These are phyloP conservation scores for Cyanidioschyzon merolae DNA, from an alignment of 23 red algal genomes.

Conservation along the genomic window DNA sequence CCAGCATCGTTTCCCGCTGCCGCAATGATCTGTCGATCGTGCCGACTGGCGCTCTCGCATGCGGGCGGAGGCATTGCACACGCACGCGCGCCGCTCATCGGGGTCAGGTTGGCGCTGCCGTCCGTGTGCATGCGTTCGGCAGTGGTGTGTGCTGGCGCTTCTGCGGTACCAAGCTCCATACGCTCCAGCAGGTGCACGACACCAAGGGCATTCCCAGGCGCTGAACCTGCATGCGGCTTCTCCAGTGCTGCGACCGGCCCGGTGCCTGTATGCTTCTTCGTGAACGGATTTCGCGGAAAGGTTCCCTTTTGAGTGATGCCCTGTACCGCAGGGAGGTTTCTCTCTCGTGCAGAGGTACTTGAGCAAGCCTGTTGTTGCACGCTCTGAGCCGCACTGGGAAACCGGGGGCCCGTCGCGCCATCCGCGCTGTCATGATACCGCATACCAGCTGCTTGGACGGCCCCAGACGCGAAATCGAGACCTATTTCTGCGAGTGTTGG, in stretches of 20 bases:
- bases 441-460: not conserved
- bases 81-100: not conserved
- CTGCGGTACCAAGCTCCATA: not conserved
- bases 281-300: not conserved
- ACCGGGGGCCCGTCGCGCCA: not conserved
- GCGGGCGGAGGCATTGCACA: not conserved
- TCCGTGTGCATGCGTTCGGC: not conserved
- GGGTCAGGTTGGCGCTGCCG: not conserved
- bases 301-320: not conserved
- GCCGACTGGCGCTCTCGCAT: not conserved
- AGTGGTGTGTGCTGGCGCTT: not conserved
- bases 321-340: not conserved
- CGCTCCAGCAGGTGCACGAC: not conserved
- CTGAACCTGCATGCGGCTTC: not conserved
- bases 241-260: not conserved
- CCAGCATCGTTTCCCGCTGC: not conserved
- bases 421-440: not conserved
- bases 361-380: too few species aligned
- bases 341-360: too few species aligned
- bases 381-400: not conserved
- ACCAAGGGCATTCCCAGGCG: not conserved
- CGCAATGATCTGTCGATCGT: not conserved
- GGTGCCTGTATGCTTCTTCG: not conserved
- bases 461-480: not conserved
- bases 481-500: conserved; percentile 2